Evolutionary conservation across 2,329 filamentous ascomycete genomes (phyloP).

Genomic region (Fusarium sp.): DNA sequence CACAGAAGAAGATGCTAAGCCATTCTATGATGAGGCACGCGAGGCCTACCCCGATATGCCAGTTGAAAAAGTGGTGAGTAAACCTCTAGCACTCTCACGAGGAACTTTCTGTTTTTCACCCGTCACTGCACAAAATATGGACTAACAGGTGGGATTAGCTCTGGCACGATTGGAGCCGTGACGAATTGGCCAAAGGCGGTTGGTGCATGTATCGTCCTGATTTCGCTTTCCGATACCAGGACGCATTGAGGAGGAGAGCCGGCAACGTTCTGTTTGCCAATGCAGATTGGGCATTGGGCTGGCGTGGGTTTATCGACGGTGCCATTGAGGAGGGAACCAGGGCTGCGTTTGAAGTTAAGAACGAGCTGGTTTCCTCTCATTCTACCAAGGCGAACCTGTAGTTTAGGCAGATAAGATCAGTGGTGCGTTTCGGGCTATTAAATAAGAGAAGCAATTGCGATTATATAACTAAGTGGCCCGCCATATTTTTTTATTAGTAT

Average conservation of each 20-base stretch:
- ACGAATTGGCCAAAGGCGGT: background rate
- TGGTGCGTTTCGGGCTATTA: too few species aligned
- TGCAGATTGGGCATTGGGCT: background rate
- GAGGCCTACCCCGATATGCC: background rate
- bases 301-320: background rate
- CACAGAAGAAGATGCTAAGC: background rate
- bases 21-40: background rate
- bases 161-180: background rate
- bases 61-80: background rate
- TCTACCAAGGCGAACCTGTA: too few species aligned
- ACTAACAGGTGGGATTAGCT: background rate
- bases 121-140: background rate
- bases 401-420: too few species aligned
- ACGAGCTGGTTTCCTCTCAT: background rate
- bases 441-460: too few species aligned
- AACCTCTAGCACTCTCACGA: too few species aligned
- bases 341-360: background rate
- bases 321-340: background rate
- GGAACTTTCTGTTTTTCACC: background rate
- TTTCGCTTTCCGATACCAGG: background rate
- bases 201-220: background rate
- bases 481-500: too few species aligned
- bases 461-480: too few species aligned
- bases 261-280: background rate
- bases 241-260: background rate